These are phyloP conservation scores for Papiliotrema flavescens DNA, from an alignment of 1,284 basidiomycete genomes.

Conservation along the genomic window DNA sequence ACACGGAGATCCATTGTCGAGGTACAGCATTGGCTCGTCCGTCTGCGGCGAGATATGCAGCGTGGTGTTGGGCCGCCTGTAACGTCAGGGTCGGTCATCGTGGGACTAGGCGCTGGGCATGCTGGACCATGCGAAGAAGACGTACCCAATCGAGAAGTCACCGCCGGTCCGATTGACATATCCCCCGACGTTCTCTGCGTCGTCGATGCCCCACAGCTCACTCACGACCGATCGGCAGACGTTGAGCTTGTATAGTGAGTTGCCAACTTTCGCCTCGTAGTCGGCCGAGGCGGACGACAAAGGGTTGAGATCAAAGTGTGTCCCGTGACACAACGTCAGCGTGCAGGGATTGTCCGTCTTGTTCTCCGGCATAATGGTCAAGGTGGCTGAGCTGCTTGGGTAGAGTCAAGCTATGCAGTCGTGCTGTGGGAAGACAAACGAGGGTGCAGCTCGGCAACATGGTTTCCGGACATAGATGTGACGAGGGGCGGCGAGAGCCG, in stretches of 20 bases:
- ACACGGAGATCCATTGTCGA: conserved; percentile 38
- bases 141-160: conserved; percentile 45
- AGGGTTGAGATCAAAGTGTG: conserved; percentile 43
- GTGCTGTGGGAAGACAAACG: too few species aligned
- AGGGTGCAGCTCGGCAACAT: too few species aligned
- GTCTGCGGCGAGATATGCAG: conserved; percentile 33
- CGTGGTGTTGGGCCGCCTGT: conserved; percentile 29
- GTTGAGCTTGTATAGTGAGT: conserved; percentile 41
- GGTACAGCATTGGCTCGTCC: conserved; percentile 38
- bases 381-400: too few species aligned
- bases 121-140: background rate
- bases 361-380: background rate
- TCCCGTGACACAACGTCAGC: conserved; percentile 41
- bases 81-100: background rate
- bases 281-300: conserved; percentile 34
- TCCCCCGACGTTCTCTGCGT: conserved; percentile 39
- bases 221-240: conserved; percentile 44
- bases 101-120: background rate
- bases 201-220: conserved; percentile 43
- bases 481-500: too few species aligned
- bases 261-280: conserved; percentile 32
- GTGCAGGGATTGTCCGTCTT: conserved; percentile 28
- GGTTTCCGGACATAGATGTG: too few species aligned
- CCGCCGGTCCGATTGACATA: conserved; percentile 31
- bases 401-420: too few species aligned